Evolutionary conservation across 257 asterid genomes (phyloP).

Genomic region (Sherardia arvensis): DNA sequence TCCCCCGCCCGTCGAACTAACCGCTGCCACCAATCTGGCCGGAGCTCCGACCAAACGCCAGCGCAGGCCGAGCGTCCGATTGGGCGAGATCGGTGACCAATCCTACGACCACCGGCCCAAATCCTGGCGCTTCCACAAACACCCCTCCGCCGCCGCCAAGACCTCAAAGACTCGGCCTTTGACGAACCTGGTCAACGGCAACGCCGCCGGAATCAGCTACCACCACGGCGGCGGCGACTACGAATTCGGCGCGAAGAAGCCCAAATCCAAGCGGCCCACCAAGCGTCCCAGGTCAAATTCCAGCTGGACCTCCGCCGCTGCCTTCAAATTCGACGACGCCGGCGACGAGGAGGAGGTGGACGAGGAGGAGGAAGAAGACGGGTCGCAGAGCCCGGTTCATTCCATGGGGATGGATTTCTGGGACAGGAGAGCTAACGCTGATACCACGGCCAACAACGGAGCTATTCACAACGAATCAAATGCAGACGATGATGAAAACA

Average conservation of each 20-base stretch:
- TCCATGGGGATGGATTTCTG: slow-evolving; percentile 79
- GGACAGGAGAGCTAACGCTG: slow-evolving; percentile 47
- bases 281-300: slow-evolving; percentile 72
- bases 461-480: slow-evolving; percentile 33
- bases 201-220: slow-evolving; percentile 5
- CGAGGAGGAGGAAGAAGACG: slow-evolving; percentile 23
- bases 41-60: slow-evolving; percentile 58
- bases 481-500: slow-evolving; percentile 49
- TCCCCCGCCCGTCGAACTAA: slow-evolving; percentile 28
- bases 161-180: slow-evolving; percentile 81
- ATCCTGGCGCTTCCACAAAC: slow-evolving; percentile 69
- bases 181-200: slow-evolving; percentile 76
- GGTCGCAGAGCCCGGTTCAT: slow-evolving; percentile 42
- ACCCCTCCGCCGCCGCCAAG: slow-evolving; percentile 66
- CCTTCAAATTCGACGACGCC: slow-evolving; percentile 37
- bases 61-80: slow-evolving; percentile 96
- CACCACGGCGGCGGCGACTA: slow-evolving; percentile 14
- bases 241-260: slow-evolving; percentile 44
- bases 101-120: slow-evolving; percentile 55
- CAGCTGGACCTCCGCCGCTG: slow-evolving; percentile 45
- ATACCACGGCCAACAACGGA: slow-evolving; percentile 11
- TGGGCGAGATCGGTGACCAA: slow-evolving; percentile 93
- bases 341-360: slow-evolving; percentile 36
- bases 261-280: slow-evolving; percentile 56
- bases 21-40: slow-evolving; percentile 21